A percentile compares a stretch with the other conserved stretches of the same genome.
Conservation (phyloP, 768 basidiomycete species). For the Polyporus arcularius region DNA sequence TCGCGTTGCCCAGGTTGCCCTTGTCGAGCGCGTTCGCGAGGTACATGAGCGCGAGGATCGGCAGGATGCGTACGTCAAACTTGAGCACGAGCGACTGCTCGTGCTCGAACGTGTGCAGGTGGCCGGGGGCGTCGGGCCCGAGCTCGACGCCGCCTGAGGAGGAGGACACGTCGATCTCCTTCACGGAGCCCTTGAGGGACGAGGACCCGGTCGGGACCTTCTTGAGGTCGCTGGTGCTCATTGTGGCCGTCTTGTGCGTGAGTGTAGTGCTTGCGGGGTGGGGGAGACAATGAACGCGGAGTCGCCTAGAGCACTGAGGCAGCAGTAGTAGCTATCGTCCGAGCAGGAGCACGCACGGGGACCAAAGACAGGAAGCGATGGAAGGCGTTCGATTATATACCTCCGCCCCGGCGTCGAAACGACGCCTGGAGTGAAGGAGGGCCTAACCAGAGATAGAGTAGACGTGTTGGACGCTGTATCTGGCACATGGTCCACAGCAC, state of each 20-base stretch:
- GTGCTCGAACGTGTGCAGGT: background rate
- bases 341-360: background rate
- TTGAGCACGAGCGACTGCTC: constrained; percentile 5
- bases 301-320: background rate
- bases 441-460: too few species aligned
- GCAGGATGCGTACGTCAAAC: constrained; percentile 5
- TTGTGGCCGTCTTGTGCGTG: too few species aligned
- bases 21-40: constrained; percentile 12
- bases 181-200: background rate
- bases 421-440: too few species aligned
- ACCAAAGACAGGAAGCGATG: background rate
- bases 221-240: background rate
- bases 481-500: too few species aligned
- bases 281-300: too few species aligned
- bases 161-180: background rate
- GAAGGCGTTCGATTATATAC: background rate
- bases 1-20: constrained; percentile 10
- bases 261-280: too few species aligned
- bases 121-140: background rate
- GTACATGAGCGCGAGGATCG: constrained; percentile 7
- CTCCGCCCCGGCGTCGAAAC: background rate
- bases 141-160: background rate
- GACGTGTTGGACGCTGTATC: too few species aligned
- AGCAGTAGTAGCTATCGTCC: background rate
- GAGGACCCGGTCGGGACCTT: background rate